A percentile compares a stretch with the other conserved stretches of the same genome.
phyloP scores from a whole-genome alignment of 1,139 yeast species.

The Meyerozyma carpophila region DNA sequence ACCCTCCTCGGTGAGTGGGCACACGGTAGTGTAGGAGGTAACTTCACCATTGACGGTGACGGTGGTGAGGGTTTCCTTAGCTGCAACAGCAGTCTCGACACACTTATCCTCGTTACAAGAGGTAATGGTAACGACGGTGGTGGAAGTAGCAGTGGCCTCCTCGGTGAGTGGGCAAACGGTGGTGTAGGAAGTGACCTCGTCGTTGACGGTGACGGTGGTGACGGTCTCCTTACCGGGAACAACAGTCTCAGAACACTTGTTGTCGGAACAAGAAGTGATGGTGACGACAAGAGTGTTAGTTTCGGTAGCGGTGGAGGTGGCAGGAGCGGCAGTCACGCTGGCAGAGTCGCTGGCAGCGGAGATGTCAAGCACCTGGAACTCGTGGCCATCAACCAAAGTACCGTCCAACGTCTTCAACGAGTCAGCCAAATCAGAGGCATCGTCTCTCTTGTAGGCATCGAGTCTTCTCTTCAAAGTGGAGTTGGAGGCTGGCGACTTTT shows the following conservation, averaged over 20 bases:
- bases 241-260: slow-evolving; percentile 10
- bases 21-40: slow-evolving; percentile 15
- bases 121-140: slow-evolving; percentile 6
- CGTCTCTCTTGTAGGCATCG: slow-evolving; percentile 23
- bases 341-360: slow-evolving; percentile 5
- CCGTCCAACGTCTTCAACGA: slow-evolving; percentile 25
- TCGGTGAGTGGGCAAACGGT: slow-evolving; percentile 13
- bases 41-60: slow-evolving; percentile 13
- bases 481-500: slow-evolving; percentile 28
- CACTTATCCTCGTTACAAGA: slow-evolving; percentile 6
- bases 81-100: slow-evolving; percentile 9
- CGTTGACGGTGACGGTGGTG: slow-evolving; percentile 14
- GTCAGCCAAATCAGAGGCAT: slow-evolving; percentile 25
- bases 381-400: slow-evolving; percentile 13
- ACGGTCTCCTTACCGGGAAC: slow-evolving; percentile 7
- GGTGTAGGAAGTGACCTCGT: slow-evolving; percentile 14
- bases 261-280: slow-evolving; percentile 6
- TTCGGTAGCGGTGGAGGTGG: background rate
- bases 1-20: slow-evolving; percentile 10
- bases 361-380: slow-evolving; percentile 21
- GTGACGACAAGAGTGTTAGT: slow-evolving; percentile 2
- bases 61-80: slow-evolving; percentile 9
- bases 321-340: slow-evolving; percentile 11
- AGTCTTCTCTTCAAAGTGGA: slow-evolving; percentile 19
- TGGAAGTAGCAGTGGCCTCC: slow-evolving; percentile 8